phyloP scores from a whole-genome alignment of 345 rosid species.

The Syzygium grande region DNA sequence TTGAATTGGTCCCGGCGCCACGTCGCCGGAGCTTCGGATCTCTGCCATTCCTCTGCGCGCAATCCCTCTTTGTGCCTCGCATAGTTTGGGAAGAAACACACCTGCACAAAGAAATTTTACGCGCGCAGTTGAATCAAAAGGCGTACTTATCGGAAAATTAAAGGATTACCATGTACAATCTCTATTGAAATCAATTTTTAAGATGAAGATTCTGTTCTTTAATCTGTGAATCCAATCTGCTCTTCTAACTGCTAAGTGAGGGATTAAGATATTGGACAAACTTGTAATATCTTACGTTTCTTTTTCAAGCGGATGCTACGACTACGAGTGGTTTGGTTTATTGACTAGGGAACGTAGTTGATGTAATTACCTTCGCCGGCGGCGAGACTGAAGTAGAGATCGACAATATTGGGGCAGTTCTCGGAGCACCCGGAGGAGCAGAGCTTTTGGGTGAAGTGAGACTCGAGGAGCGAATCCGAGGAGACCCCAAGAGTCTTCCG shows the following conservation, averaged over 20 bases:
- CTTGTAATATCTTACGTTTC: neutral
- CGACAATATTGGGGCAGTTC: conserved; percentile 69
- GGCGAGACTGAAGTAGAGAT: conserved; percentile 86
- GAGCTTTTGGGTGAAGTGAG: conserved; percentile 51
- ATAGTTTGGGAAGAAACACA: conserved; percentile 67
- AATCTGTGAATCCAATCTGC: neutral
- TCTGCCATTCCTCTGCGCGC: conserved; percentile 52
- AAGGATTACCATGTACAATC: neutral
- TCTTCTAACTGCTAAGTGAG: neutral
- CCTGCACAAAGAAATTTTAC: conserved; percentile 19
- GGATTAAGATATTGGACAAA: neutral
- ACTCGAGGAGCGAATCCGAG: conserved; percentile 71
- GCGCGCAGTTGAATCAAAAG: neutral
- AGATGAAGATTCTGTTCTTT: neutral
- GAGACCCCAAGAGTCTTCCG: conserved; percentile 76
- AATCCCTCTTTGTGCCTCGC: conserved; percentile 42
- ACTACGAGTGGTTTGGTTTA: neutral
- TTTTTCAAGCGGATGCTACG: neutral
- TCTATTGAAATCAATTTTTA: neutral
- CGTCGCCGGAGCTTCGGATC: conserved; percentile 51
- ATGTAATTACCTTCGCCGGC: conserved; percentile 71
- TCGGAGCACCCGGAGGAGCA: conserved; percentile 74
- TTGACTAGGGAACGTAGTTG: neutral
- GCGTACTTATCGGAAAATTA: neutral
- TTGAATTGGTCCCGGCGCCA: conserved; percentile 37